Evolutionary conservation across 768 basidiomycete genomes (phyloP), one percentile per base, ranked within the genome.

Genomic region (Suillus bovinus): DNA sequence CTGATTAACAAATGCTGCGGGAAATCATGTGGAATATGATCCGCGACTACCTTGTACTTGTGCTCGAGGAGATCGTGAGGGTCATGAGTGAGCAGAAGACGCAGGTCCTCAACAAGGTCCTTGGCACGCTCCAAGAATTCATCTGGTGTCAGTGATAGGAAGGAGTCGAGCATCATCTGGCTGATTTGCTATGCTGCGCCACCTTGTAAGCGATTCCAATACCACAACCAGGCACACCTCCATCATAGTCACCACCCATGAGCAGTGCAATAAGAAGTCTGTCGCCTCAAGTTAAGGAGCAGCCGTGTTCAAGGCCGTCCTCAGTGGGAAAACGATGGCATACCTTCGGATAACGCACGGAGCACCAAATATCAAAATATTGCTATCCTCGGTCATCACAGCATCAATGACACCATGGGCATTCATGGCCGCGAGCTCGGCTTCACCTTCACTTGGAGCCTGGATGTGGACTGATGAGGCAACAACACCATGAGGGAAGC

Each of bases 401-500:
- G 41, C 41, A 0, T 42, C 20, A n/a, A 42, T 42, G 9, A 42
- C 0, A 1, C 41, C 4, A 4, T 42, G 41, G 10, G n/a, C 41
- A 42, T 42, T 42, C 9, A 42, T 42, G 9, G 20, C 9, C 1
- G 41, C 41, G 20, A n/a, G 41, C 4, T 42, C 41, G 0, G 41
- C 41, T 42, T 42, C 41, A 42, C 20, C 20, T n/a, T 42, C 20
- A 2, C 41, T n/a, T 0, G 9, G 41, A 20, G 20, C 41, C 41
- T 42, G 20, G 8, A 10, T 0, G n/a, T n/a, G n/a, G n/a, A 42
- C 20, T 42, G 20, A 20, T 42, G 20, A 42, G 41, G n/a, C 4
- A 2, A 2, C n/a, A n/a, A n/a, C n/a, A n/a, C n/a, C 20, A n/a
- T n/a, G 1, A 4, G 1, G 9, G 8, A 4, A 17, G n/a, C n/a